phyloP scores from a whole-genome alignment of 441 rosid species.

The Heliophila coronopifolia region DNA sequence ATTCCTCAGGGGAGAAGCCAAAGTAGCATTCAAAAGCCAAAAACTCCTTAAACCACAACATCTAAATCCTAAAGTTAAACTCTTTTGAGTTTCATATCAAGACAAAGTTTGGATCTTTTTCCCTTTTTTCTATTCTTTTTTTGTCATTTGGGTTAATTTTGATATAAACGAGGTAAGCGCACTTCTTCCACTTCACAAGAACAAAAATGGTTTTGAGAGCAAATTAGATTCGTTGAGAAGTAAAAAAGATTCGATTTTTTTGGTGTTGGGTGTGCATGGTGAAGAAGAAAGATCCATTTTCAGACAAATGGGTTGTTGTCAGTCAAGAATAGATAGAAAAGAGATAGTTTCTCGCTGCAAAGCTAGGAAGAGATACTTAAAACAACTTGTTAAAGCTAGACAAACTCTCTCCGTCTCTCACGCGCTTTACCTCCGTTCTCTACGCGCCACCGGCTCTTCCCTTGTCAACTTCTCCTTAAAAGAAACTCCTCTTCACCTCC shows the following conservation, averaged over 20 bases:
- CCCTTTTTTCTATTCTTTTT: not conserved
- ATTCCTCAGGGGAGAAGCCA: slow-evolving; percentile 23
- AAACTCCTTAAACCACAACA: slow-evolving; percentile 9
- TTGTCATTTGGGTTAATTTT: not conserved
- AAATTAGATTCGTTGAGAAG: slow-evolving; percentile 15
- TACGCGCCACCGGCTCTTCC: slow-evolving; percentile 73
- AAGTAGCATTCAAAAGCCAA: slow-evolving; percentile 14
- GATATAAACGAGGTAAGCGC: slow-evolving; percentile 34
- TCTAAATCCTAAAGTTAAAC: slow-evolving; percentile 17
- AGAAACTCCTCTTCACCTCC: slow-evolving; percentile 65
- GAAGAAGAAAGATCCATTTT: slow-evolving; percentile 7
- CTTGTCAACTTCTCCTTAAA: slow-evolving; percentile 66
- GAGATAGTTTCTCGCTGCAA: slow-evolving; percentile 82
- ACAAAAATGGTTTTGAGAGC: slow-evolving; percentile 2
- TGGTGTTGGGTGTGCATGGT: slow-evolving; percentile 18
- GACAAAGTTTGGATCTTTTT: slow-evolving; percentile 28
- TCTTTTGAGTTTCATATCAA: slow-evolving; percentile 30
- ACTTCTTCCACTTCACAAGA: slow-evolving; percentile 13
- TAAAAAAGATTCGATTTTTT: not conserved
- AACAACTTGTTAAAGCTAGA: slow-evolving; percentile 72
- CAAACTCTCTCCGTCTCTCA: slow-evolving; percentile 72
- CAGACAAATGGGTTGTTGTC: slow-evolving; percentile 71
- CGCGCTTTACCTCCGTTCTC: slow-evolving; percentile 78
- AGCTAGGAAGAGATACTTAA: slow-evolving; percentile 79
- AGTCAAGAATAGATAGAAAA: slow-evolving; percentile 67